Base-by-base conservation (phyloP, 176 grass and related monocot species). In the Lolium multiflorum region DNA sequence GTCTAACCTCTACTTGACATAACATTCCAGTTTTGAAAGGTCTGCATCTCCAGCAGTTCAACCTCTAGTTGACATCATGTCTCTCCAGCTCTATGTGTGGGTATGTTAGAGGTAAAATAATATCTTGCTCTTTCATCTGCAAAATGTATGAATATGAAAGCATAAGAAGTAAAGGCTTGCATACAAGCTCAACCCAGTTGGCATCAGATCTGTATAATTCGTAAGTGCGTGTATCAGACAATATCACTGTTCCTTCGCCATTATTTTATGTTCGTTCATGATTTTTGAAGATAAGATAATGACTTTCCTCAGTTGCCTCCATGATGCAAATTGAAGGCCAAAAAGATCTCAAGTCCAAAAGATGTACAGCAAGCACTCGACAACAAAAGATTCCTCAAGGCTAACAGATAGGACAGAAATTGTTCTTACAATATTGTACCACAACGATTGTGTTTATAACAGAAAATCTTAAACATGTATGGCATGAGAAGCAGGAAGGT, bases 211-310 rank as follows among this genome's bases (percentile, higher is more conserved):
- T 80, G 21, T 74, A 58, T n/a, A 46, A 17, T 22, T 80, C 18
- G 54, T 65, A 48, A 80, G 65, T 57, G 69, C 48, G 64, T 78
- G 76, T 79, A 25, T 63, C 78, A 52, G 55, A 78, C 26, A 31
- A 86, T 83, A 49, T 65, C 54, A 56, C 35, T 9, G 28, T 90
- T 74, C 79, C 24, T 47, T 77, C 37, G 56, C 58, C 75, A 67
- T 84, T 87, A 80, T 87, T 16, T 16, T 74, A 87, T 87, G 89
- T 58, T 84, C 66, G 80, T 48, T 22, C 43, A 65, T 74, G 66
- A 15, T 39, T 55, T 66, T 74, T 83, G 14, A 83, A 80, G 80
- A 52, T 65, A 83, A 56, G 13, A 64, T 21, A 71, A 26, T 22
- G 10, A 21, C 44, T 77, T 26, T 63, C 65, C 54, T 79, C 49